These are phyloP conservation scores for Boletus insuetus DNA, from an alignment of 768 basidiomycete species.

Conservation along the genomic window DNA sequence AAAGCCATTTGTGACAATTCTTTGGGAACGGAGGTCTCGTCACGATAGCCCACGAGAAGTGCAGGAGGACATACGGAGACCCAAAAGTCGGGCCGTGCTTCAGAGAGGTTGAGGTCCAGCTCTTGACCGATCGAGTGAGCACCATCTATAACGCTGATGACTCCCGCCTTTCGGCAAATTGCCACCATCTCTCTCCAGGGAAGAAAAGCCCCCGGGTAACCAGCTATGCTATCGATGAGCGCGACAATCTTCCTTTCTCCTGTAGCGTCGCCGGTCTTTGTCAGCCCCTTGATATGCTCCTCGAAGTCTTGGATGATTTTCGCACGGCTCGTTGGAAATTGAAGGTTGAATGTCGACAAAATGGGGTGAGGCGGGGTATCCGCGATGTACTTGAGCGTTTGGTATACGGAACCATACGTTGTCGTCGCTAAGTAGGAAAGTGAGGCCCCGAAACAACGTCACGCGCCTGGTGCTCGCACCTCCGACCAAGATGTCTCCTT, in stretches of 20 bases:
- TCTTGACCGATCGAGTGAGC: conserved; percentile 81
- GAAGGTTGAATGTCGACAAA: conserved; percentile 45
- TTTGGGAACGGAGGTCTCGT: conserved; percentile 20
- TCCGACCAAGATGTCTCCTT: conserved; percentile 61
- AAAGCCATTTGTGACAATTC: conserved; percentile 89
- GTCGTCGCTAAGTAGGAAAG: conserved; percentile 42
- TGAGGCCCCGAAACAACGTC: neutral
- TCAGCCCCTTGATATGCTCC: conserved; percentile 33
- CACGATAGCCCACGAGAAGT: neutral
- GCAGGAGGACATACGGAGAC: conserved; percentile 50
- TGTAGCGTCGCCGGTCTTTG: conserved; percentile 12
- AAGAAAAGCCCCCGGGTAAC: conserved; percentile 57
- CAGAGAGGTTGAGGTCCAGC: conserved; percentile 52
- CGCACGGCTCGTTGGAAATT: conserved; percentile 56
- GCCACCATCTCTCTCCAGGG: conserved; percentile 73
- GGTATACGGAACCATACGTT: conserved; percentile 54
- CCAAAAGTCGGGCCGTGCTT: conserved; percentile 71
- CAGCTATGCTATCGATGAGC: conserved; percentile 65
- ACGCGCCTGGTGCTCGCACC: conserved; percentile 20
- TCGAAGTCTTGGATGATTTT: conserved; percentile 54
- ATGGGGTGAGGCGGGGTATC: conserved; percentile 57
- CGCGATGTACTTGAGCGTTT: conserved; percentile 49
- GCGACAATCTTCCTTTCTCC: conserved; percentile 53
- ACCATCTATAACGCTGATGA: conserved; percentile 72
- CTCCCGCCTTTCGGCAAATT: conserved; percentile 60